phyloP scores from a whole-genome alignment of 2,329 filamentous ascomycete genomes.

The Teratosphaeria nubilosa region DNA sequence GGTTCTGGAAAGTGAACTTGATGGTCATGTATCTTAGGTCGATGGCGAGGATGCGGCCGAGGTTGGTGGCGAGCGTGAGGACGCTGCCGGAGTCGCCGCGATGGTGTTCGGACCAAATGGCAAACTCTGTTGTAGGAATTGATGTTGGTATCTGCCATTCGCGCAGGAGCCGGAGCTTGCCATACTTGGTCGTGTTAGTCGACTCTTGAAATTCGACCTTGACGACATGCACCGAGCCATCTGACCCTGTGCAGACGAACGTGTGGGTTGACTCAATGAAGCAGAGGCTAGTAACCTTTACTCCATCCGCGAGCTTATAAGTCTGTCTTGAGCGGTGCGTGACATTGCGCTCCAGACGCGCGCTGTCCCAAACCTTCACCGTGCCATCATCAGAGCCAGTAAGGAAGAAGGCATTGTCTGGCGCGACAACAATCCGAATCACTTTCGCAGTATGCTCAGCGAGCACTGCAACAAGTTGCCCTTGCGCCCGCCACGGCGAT shows the following conservation, averaged over 20 bases:
- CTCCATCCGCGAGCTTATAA: slow-evolving; percentile 61
- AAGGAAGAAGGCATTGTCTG: slow-evolving; percentile 89
- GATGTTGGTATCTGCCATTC: slow-evolving; percentile 61
- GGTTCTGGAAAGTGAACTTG: slow-evolving; percentile 72
- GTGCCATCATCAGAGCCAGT: slow-evolving; percentile 86
- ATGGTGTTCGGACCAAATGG: slow-evolving; percentile 87
- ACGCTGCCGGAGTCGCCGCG: slow-evolving; percentile 73
- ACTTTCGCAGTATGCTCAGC: slow-evolving; percentile 77
- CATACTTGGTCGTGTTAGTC: slow-evolving; percentile 41
- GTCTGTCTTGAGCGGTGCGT: slow-evolving; percentile 79
- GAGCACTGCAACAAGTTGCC: slow-evolving; percentile 76
- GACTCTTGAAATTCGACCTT: slow-evolving; percentile 60
- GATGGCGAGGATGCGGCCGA: slow-evolving; percentile 70
- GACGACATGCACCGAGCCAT: slow-evolving; percentile 83
- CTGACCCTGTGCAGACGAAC: slow-evolving; percentile 80
- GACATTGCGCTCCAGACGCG: slow-evolving; percentile 80
- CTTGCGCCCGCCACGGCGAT: slow-evolving; percentile 64
- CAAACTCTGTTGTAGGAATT: slow-evolving; percentile 52
- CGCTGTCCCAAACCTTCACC: slow-evolving; percentile 89
- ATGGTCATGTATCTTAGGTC: slow-evolving; percentile 80
- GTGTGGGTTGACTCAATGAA: slow-evolving; percentile 92
- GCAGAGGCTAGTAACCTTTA: slow-evolving; percentile 69
- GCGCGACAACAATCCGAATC: slow-evolving; percentile 70
- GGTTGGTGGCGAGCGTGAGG: slow-evolving; percentile 76
- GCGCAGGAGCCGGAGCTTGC: slow-evolving; percentile 64